Evolutionary conservation across 495 filamentous ascomycete genomes (phyloP), one percentile per base, ranked within the genome.

Genomic region (Aspergillus egyptiacus): DNA sequence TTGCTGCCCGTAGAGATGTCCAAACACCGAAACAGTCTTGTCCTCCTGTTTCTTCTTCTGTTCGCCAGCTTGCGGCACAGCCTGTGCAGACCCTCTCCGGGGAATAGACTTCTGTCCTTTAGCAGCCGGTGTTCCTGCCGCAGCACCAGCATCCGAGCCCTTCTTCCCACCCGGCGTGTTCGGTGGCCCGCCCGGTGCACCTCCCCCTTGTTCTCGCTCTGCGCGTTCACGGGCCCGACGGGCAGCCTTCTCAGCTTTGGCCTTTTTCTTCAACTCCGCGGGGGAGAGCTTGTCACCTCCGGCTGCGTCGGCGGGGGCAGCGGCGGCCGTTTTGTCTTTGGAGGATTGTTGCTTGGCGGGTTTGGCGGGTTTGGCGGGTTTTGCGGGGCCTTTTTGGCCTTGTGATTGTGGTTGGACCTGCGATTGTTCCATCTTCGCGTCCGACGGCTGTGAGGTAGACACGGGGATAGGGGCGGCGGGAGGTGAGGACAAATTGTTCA

Each of bases 1-100:
- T 19, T 75, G 80, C 30, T 86, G 78, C 49, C 87, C 87, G 56
- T 93, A 85, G 11, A 96, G 66, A 64, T 96, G 90, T 42, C 87
- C 83, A 58, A 96, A 93, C 25, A 91, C 81, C 34, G 86, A 81
- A 11, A 83, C 80, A 27, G 80, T 83, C 62, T 89, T 90, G 45
- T 81, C 80, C 55, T 88, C 81, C 47, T 74, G 70, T 52, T 74
- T 71, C 50, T 77, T 74, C 34, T 64, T 68, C 15, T 44, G 60
- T 3, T 56, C 60, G 0, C 45, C 54, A 17, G 32, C 48, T 33
- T 63, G 55, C 42, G 71, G 58, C 51, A 72, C 50, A 37, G 71
- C 53, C 46, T 76, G 73, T 32, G 74, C 63, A 19, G 71, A 58
- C n/a, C 64, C 63, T 25, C 62, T 57, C 18, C 68, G 59, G 20